Evolutionary conservation across 2,329 filamentous ascomycete genomes (phyloP), one percentile per base, ranked within the genome.

Genomic region (Talaromyces sp.): DNA sequence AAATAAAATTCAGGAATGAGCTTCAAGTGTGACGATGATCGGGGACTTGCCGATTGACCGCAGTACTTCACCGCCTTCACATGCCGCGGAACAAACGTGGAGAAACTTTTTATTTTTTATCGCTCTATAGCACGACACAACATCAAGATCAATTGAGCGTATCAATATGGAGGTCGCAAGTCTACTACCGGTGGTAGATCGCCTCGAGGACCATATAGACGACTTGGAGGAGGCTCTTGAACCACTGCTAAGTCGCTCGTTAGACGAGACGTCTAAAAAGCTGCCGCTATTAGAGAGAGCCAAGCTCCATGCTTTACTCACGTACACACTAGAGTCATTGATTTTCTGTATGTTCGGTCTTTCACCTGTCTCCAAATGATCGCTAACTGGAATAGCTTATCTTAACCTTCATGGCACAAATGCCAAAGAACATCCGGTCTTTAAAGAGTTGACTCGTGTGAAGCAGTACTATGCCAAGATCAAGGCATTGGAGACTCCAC

Each of bases 401-500:
- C 81, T 99, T 23, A 87, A 88, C 65, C 83, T 97, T 8, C 88
- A 92, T 68, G 92, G 90, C 63, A 83, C 88, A 33, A 85, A 96
- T 71, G 88, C 90, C n/a, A 92, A 90, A 74, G 83, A 89, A 59
- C 93, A 98, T 73, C 84, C 91, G 31, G 86, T 99, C 64, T 95
- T 92, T 77, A 84, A 84, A 64, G 95, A 99, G 79, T 84, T 99
- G 66, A 88, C 86, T 63, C 87, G 95, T 62, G 88, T 98, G 60
- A 92, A 88, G 75, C 89, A 92, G 73, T 98, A 98, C 76, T 96
- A 96, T 77, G 86, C 85, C 64, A 99, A 98, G 80, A 93, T 98
- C 74, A 91, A 95, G 72, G 81, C 82, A 14, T 84, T 86, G 2
- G 92, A 97, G 76, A 83, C 81, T 6, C 84, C 85, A 1, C 82